Evolutionary conservation across 345 rosid genomes (phyloP), one percentile per base, ranked within the genome.

Genomic region (Arabis hirsuta): DNA sequence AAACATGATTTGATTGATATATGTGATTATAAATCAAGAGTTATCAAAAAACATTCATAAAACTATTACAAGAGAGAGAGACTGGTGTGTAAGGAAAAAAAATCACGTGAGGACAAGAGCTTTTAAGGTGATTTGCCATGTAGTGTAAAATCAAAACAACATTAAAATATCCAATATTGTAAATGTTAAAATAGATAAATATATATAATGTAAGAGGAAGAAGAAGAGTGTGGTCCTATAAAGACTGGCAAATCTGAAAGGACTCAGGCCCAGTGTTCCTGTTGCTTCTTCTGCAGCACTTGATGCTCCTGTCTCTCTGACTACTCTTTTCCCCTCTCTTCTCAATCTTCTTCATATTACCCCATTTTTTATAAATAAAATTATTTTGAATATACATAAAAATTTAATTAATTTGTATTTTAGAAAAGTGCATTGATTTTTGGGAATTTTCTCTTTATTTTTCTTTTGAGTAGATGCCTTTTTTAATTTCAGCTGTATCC

Each of bases 261-360:
- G 76, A 55, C 67, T 63, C 76, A 71, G 76, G 72, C 56, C 76
- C 72, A 76, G 76, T 64, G 76, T 76, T 76, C 67, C 72, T 76
- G 80, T 76, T 76, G 80, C 80, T 65, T 76, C 80, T 76, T 64
- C 80, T 76, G 80, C 80, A 76, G 80, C 80, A 76, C 80, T 76
- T 71, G 80, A 76, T 76, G 80, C 80, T 64, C 55, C 72, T 76
- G 80, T 76, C 76, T 71, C 80, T 76, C 76, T 76, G 80, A 76
- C 80, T 76, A 50, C 80, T 71, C 79, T 62, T 54, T 36, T 2
- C 41, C 7, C 62, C 55, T 39, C 43, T 52, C 71, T 55, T 44
- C 62, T 54, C 41, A 59, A 74, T 67, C 43, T 46, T 66, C 57
- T 55, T 61, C 46, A 44, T 3, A 2, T 5, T 27, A 5, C 6